Evolutionary conservation across 805 yeast species (phyloP).

Genomic region (Kodamaea neixiangensis): DNA sequence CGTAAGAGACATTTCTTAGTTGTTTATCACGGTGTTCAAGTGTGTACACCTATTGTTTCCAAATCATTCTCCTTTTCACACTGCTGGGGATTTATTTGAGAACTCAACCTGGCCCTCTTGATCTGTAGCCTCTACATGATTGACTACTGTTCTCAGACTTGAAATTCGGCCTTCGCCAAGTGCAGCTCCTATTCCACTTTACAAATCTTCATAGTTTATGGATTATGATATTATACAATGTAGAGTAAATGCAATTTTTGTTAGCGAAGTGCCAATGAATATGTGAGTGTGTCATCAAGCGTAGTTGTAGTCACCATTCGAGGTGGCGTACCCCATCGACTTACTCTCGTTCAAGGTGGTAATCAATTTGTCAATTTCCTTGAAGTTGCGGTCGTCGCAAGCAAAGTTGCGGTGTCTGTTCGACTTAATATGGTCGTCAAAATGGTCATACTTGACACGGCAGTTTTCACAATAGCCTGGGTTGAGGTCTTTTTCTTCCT

Average conservation of each 20-base stretch:
- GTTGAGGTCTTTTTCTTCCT: conserved; percentile 32
- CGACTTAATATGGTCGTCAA: conserved; percentile 71
- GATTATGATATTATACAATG: background rate
- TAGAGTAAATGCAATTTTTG: conserved; percentile 7
- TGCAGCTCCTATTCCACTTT: background rate
- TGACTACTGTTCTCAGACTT: too few relatives aligned
- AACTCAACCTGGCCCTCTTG: too few relatives aligned
- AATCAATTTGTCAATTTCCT: conserved; percentile 74
- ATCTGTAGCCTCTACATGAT: too few relatives aligned
- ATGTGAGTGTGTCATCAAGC: conserved; percentile 7
- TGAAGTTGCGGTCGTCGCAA: conserved; percentile 65
- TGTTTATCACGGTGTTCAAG: too few relatives aligned
- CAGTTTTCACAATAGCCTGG: conserved; percentile 96
- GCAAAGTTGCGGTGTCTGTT: conserved; percentile 81
- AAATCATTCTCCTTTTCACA: too few relatives aligned
- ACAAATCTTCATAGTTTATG: conserved; percentile 1
- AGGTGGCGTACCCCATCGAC: conserved; percentile 42
- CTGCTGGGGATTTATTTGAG: too few relatives aligned
- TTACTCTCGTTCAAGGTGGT: conserved; percentile 46
- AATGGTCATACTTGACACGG: conserved; percentile 75
- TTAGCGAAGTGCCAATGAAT: conserved; percentile 5
- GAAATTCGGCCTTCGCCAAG: too few relatives aligned
- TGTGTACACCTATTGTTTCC: too few relatives aligned
- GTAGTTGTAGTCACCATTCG: conserved; percentile 41
- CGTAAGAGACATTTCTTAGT: too few relatives aligned